phyloP scores from a whole-genome alignment of 2,329 filamentous ascomycete species.

The Fusarium subtropicale region DNA sequence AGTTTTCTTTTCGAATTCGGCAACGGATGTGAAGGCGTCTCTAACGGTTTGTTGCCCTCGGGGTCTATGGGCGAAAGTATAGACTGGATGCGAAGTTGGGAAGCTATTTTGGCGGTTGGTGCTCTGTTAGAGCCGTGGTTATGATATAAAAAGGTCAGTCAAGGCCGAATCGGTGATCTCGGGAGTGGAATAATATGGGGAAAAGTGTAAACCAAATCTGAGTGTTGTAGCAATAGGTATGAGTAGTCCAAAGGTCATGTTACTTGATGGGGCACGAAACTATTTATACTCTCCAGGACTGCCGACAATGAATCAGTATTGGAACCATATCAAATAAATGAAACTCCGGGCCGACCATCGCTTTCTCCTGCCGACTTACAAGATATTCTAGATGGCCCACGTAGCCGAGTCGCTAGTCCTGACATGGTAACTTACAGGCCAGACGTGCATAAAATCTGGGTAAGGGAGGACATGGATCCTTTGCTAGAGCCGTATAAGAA shows the following conservation, averaged over 20 bases:
- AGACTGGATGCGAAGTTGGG: conserved; percentile 63
- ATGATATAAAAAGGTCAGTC: not conserved
- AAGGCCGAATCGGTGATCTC: not conserved
- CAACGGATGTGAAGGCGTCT: not conserved
- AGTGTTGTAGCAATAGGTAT: not conserved
- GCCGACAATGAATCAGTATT: not conserved
- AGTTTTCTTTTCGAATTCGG: conserved; percentile 8
- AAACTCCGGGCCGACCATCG: conserved; percentile 21
- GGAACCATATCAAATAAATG: conserved; percentile 11
- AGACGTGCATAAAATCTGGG: conserved; percentile 40
- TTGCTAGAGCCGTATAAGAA: conserved; percentile 3
- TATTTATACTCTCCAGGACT: conserved; percentile 4
- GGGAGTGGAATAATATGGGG: not conserved
- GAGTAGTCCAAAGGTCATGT: not conserved
- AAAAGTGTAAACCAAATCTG: not conserved
- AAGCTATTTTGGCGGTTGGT: conserved; percentile 62
- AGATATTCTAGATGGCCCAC: conserved; percentile 26
- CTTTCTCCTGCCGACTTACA: conserved; percentile 23
- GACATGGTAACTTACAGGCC: conserved; percentile 29
- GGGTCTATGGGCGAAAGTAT: conserved; percentile 62
- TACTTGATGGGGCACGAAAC: not conserved
- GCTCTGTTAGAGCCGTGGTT: conserved; percentile 40
- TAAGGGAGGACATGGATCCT: conserved; percentile 27
- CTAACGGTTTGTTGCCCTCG: conserved; percentile 54
- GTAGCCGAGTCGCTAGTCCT: conserved; percentile 36